phyloP scores from a whole-genome alignment of 441 rosid genomes.

The Jatropha podagrica region DNA sequence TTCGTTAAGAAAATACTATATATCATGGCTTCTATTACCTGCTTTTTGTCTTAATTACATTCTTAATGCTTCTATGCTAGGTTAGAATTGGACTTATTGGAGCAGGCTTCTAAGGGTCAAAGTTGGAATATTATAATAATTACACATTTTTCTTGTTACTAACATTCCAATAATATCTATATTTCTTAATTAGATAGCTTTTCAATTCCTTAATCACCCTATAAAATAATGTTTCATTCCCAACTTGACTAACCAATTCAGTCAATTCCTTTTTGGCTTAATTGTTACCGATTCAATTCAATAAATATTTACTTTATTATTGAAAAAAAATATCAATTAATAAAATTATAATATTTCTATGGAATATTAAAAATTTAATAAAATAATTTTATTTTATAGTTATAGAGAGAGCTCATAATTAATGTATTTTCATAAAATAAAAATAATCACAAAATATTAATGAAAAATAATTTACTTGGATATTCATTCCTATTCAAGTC shows the following conservation, averaged over 20 bases:
- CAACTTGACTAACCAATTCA: neutral
- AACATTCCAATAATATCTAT: neutral
- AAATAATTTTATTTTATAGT: neutral
- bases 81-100: no score
- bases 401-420: neutral
- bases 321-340: neutral
- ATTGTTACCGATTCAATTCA: neutral
- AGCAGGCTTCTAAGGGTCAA: neutral
- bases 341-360: neutral
- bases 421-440: constrained; percentile 9
- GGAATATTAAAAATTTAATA: neutral
- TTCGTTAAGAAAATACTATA: neutral
- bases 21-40: constrained; percentile 1
- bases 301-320: neutral
- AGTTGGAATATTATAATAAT: no score
- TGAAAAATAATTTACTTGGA: constrained; percentile 21
- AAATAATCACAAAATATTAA: constrained; percentile 28
- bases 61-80: neutral
- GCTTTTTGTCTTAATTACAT: constrained; percentile 19
- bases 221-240: neutral
- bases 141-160: no score
- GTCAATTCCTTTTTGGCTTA: neutral
- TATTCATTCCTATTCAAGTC: constrained; percentile 30
- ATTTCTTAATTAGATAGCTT: neutral
- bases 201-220: neutral